Evolutionary conservation across 148 eudicot genomes (phyloP).

Genomic region (Gaultheria prostrata): DNA sequence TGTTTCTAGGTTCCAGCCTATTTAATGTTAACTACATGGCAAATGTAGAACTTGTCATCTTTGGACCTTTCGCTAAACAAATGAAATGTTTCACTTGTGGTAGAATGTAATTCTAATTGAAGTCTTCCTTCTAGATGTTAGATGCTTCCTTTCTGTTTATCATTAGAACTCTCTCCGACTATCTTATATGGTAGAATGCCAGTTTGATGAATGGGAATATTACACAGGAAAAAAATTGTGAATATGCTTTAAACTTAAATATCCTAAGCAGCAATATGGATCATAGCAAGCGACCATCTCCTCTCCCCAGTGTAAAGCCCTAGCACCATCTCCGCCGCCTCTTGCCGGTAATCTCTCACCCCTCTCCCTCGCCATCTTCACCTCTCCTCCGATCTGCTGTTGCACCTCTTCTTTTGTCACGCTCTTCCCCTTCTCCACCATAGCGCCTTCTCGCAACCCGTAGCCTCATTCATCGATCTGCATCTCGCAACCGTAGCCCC

Average conservation of each 20-base stretch:
- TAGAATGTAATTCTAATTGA: neutral
- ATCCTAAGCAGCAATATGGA: neutral
- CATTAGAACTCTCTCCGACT: neutral
- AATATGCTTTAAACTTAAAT: neutral
- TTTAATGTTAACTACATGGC: neutral
- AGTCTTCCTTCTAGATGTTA: neutral
- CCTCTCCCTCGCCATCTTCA: no score
- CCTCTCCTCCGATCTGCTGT: no score
- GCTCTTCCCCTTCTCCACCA: no score
- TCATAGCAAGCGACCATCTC: no score
- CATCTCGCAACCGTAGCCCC: no score
- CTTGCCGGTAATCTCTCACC: no score
- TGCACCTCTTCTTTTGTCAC: no score
- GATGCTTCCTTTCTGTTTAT: neutral
- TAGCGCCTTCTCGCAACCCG: no score
- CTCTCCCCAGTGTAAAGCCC: no score
- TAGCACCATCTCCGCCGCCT: no score
- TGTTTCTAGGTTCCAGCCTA: neutral
- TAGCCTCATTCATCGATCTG: no score
- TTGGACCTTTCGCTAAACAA: neutral
- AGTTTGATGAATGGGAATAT: neutral
- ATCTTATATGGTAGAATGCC: neutral
- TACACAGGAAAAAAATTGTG: neutral
- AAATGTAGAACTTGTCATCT: neutral
- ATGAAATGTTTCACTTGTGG: neutral